Evolutionary conservation across 2,329 filamentous ascomycete genomes (phyloP).

Genomic region (Monosporascus sp.): DNA sequence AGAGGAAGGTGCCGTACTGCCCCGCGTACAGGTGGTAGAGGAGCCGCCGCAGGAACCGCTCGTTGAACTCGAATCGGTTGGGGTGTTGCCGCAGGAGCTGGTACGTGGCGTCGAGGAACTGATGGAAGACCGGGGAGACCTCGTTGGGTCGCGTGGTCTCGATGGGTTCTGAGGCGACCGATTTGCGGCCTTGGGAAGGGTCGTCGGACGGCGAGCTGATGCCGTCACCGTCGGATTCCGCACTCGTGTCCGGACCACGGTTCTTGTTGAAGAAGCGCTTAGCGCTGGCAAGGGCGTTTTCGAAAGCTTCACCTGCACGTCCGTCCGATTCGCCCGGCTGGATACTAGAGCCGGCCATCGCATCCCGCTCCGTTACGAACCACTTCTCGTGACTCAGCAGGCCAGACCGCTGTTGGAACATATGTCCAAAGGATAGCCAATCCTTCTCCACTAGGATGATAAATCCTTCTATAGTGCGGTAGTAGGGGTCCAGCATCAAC

Average conservation of each 20-base stretch:
- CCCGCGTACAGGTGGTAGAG: constrained; percentile 94
- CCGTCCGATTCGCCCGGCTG: constrained; percentile 58
- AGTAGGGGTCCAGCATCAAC: constrained; percentile 92
- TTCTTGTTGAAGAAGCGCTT: constrained; percentile 88
- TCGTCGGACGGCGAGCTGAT: constrained; percentile 23
- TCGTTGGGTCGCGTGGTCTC: constrained; percentile 80
- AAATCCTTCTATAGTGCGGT: constrained; percentile 88
- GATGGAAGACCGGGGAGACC: constrained; percentile 93
- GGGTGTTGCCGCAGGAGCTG: constrained; percentile 83
- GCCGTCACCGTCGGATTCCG: constrained; percentile 47
- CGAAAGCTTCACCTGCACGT: constrained; percentile 66
- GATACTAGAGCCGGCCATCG: constrained; percentile 58
- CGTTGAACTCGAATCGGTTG: constrained; percentile 91
- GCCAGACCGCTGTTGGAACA: constrained; percentile 91
- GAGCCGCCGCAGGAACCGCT: constrained; percentile 81
- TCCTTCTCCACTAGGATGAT: constrained; percentile 95
- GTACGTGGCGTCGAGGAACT: constrained; percentile 92
- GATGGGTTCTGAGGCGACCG: constrained; percentile 41
- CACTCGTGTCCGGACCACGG: constrained; percentile 51
- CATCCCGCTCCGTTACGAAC: constrained; percentile 84
- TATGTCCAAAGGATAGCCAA: constrained; percentile 96
- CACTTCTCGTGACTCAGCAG: constrained; percentile 87
- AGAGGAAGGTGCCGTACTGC: constrained; percentile 95
- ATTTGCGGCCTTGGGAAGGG: constrained; percentile 26
- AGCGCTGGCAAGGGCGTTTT: constrained; percentile 78